Conservation (phyloP, 768 basidiomycete genomes). For the Agrocybe praecox region DNA sequence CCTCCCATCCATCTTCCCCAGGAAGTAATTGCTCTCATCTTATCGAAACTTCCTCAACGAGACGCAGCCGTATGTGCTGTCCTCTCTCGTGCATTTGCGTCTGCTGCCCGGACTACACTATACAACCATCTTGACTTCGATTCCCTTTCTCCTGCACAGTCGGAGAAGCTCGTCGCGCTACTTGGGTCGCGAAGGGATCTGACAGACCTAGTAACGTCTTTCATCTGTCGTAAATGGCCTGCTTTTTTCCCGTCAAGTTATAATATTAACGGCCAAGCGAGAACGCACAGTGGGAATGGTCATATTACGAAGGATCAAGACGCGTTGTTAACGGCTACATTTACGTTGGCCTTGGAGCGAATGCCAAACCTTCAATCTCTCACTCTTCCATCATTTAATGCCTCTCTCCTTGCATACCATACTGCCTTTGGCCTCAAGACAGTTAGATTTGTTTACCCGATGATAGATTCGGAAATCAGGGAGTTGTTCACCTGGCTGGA, state of each 20-base stretch:
- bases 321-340: slow-evolving; percentile 38
- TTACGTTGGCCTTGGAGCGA: slow-evolving; percentile 44
- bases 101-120: slow-evolving; percentile 31
- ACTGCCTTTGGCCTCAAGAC: slow-evolving; percentile 42
- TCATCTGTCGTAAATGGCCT: slow-evolving; percentile 47
- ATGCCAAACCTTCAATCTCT: slow-evolving; percentile 46
- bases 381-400: slow-evolving; percentile 44
- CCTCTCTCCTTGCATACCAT: slow-evolving; percentile 42
- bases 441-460: slow-evolving; percentile 38
- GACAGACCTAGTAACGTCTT: slow-evolving; percentile 39
- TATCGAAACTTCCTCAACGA: slow-evolving; percentile 34
- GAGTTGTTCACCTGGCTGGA: slow-evolving; percentile 43
- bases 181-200: slow-evolving; percentile 41
- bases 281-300: slow-evolving; percentile 1
- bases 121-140: slow-evolving; percentile 38
- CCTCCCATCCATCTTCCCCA: slow-evolving; percentile 25
- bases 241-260: slow-evolving; percentile 29
- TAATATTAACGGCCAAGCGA: slow-evolving; percentile 16
- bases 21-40: slow-evolving; percentile 34
- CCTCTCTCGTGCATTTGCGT: slow-evolving; percentile 34
- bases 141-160: slow-evolving; percentile 25
- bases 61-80: slow-evolving; percentile 29
- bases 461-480: slow-evolving; percentile 32
- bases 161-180: slow-evolving; percentile 36
- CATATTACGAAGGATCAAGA: slow-evolving; percentile 22